Evolutionary conservation across 345 rosid genomes (phyloP), one percentile per base, ranked within the genome.

Genomic region (Populus euphratica): DNA sequence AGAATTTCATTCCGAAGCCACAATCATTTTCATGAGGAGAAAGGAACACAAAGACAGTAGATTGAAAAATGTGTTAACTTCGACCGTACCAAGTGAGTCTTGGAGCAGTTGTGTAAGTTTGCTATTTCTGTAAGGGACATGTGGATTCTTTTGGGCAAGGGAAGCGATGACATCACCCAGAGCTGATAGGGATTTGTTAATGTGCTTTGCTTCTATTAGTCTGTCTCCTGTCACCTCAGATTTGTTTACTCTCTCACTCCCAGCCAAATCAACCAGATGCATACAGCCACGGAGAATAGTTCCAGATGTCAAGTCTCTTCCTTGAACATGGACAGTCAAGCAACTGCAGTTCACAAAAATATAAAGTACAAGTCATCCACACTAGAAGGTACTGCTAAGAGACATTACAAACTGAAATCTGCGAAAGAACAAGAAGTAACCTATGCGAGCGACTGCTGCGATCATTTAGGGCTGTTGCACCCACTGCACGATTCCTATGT

Each of bases 391-490:
- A 44, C 43, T 38, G 54, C 31, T 13, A 38, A 29, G 16, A 72
- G 76, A 68, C 77, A 74, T 36, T 39, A 66, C 35, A 31, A 52
- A 18, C 20, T 54, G 50, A 38, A 54, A 76, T 25, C 73, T 47
- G 52, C 38, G 69, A 61, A 81, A 69, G 78, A 78, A 41, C 38
- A 64, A 63, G 6, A 27, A 11, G 39, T 77, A 76, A 96, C 99
- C 99, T 96, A 70, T 96, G 99, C 77, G 99, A 96, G 73, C 99
- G 98, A 80, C 99, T 96, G 81, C 99, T 96, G 14, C 98, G 91
- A 62, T 96, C 99, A 90, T 96, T 96, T 79, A 96, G 69, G 64
- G 99, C 98, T 77, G 98, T 96, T 78, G 98, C 91, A 54, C 99
- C 97, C 18, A 93, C 97, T 25, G 88, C 97, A 65, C 99, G 97